Conservation (phyloP, 495 filamentous ascomycete species). For the Annulohypoxylon maeteangense region DNA sequence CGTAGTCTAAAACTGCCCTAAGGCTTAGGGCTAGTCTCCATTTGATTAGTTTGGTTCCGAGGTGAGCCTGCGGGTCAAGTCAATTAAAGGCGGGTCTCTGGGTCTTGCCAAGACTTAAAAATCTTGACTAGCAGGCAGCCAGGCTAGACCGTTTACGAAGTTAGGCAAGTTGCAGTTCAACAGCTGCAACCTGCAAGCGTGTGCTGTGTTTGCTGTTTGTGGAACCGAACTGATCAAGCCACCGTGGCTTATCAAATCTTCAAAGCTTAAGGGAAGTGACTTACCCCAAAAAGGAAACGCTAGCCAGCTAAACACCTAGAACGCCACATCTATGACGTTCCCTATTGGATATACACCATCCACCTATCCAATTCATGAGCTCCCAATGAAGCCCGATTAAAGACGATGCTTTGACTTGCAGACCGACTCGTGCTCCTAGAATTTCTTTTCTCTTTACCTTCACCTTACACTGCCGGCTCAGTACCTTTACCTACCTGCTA, state of each 20-base stretch:
- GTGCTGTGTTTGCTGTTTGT: background rate
- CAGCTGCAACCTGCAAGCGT: background rate
- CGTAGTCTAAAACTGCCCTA: conserved; percentile 30
- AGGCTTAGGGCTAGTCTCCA: conserved; percentile 25
- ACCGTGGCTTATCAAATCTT: conserved; percentile 41
- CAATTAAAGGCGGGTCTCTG: background rate
- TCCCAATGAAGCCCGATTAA: conserved; percentile 29
- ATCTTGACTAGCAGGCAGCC: background rate
- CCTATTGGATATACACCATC: conserved; percentile 19
- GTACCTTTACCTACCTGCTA: background rate
- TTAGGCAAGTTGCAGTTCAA: conserved; percentile 12
- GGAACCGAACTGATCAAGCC: conserved; percentile 31
- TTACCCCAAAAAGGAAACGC: background rate
- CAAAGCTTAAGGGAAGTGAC: background rate
- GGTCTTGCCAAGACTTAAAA: conserved; percentile 5
- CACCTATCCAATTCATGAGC: background rate
- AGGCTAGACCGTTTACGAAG: conserved; percentile 10
- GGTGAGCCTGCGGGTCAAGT: conserved; percentile 25
- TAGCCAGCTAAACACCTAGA: background rate
- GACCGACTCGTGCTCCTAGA: background rate
- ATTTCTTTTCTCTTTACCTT: background rate
- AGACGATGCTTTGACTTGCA: conserved; percentile 16
- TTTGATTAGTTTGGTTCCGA: conserved; percentile 37
- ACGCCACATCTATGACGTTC: conserved; percentile 43
- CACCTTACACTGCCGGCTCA: background rate